A percentile compares a stretch with the other conserved stretches of the same genome.
phyloP scores from a whole-genome alignment of 306 rosid genomes.

The Glycine latifolia region DNA sequence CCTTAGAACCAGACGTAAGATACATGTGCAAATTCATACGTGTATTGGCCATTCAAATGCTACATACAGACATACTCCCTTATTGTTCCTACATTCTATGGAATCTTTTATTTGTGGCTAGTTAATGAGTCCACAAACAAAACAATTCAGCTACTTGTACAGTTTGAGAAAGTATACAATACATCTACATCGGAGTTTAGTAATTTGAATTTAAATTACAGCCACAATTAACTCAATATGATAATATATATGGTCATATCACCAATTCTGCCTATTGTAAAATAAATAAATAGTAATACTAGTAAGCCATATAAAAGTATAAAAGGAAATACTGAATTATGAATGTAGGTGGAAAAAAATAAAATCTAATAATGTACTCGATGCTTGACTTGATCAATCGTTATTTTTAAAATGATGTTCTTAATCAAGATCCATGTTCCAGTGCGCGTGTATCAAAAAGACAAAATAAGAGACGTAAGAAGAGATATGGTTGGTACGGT shows the following conservation, averaged over 20 bases:
- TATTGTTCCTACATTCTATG: not conserved
- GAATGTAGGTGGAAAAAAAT: not conserved
- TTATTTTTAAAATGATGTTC: not conserved
- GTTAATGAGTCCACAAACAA: not conserved
- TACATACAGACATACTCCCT: not conserved
- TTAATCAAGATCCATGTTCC: not conserved
- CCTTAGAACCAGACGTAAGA: not conserved
- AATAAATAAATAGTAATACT: no score
- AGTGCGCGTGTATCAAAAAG: not conserved
- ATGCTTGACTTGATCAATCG: not conserved
- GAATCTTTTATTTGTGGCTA: not conserved
- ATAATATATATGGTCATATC: not conserved
- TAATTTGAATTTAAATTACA: not conserved
- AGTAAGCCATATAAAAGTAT: not conserved
- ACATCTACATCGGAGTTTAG: not conserved
- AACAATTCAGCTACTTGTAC: not conserved
- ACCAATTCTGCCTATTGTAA: not conserved
- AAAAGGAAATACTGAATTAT: not conserved
- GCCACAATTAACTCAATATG: not conserved
- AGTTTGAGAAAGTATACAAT: not conserved
- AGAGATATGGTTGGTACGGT: not conserved
- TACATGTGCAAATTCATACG: not conserved
- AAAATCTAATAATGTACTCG: not conserved
- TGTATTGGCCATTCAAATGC: not conserved
- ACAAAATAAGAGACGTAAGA: not conserved